Percentiles rank a stretch among this genome's conserved stretches.
Evolutionary conservation across 1,139 yeast genomes (phyloP).

Genomic region (Petasospora rhodanensis): DNA sequence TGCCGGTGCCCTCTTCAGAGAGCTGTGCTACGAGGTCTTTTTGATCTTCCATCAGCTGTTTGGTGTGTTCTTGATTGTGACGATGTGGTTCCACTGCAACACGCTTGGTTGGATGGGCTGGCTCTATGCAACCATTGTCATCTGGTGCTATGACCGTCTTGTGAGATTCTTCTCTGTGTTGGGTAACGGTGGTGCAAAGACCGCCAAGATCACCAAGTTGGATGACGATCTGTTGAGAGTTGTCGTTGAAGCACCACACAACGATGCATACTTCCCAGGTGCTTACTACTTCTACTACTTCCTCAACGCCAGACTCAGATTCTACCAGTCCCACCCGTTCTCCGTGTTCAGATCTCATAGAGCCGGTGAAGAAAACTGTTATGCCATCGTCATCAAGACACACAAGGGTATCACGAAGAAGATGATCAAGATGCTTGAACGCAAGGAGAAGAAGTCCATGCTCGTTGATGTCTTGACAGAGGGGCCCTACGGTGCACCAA

Average conservation of each 20-base stretch:
- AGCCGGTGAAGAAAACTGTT: conserved; percentile 26
- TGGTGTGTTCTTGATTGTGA: conserved; percentile 32
- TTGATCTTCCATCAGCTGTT: conserved; percentile 34
- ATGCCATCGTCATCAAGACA: conserved; percentile 35
- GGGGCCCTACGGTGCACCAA: conserved; percentile 36
- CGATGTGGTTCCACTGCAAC: conserved; percentile 38
- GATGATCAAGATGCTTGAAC: conserved; percentile 7
- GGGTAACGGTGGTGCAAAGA: conserved; percentile 35
- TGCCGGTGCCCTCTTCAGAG: conserved; percentile 41
- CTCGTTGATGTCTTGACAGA: conserved; percentile 26
- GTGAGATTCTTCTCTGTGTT: conserved; percentile 32
- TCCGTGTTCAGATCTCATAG: conserved; percentile 34
- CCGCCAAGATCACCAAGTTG: conserved; percentile 29
- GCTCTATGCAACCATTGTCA: conserved; percentile 37
- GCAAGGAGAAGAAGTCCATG: conserved; percentile 10
- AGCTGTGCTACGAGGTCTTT: conserved; percentile 40
- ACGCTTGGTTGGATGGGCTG: conserved; percentile 41
- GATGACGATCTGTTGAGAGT: conserved; percentile 37
- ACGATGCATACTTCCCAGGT: conserved; percentile 32
- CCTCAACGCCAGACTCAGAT: conserved; percentile 29
- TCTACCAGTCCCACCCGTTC: conserved; percentile 59
- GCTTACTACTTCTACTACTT: conserved; percentile 39
- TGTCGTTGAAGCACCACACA: conserved; percentile 27
- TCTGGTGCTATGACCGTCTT: conserved; percentile 36
- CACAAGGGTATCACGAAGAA: conserved; percentile 38